Evolutionary conservation across 305 asterid species (phyloP), one percentile per base, ranked within the genome.

Genomic region (Fraxinus angustifolia): DNA sequence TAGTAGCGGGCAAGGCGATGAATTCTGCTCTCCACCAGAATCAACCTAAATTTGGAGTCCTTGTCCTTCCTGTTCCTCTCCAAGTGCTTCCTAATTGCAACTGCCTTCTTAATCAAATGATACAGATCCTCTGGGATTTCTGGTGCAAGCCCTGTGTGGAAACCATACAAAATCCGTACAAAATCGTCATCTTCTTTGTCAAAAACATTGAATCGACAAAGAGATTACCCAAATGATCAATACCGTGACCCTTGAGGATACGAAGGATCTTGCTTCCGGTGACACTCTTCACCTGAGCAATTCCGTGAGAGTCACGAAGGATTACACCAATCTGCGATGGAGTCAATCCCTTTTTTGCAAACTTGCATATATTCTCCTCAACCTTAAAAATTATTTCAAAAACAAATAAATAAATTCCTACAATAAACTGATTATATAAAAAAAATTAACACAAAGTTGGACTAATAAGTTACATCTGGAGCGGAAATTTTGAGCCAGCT

Each of bases 11-110:
- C 97, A 42, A 93, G 90, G 10, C 97, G 92, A 78, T 93, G 97
- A 81, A 93, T 92, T 91, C 97, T 92, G 86, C 97, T 92, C 90
- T 93, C 95, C 33, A 93, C 95, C 73, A 91, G 86, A 87, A 91
- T 92, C 89, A 90, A 81, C 82, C 98, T 83, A 84, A 93, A 93
- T 81, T 93, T 93, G 10, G 95, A 93, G 67, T 91, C 97, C 81
- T 92, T 91, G 62, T 92, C 97, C 88, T 92, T 93, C 84, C 97
- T 90, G 87, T 92, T 93, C 89, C 98, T 91, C 88, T 92, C 98
- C 91, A 93, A 84, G 86, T 93, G 98, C 90, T 93, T 93, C 90
- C 98, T 85, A 28, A 92, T 90, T 2, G 97, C 96, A 0, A 93
- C 97, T 0, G 97, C 98, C 88, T 91, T 93, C 91, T 93, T 93